Evolutionary conservation across 495 filamentous ascomycete genomes (phyloP).

Genomic region (Haplographium delicatum): DNA sequence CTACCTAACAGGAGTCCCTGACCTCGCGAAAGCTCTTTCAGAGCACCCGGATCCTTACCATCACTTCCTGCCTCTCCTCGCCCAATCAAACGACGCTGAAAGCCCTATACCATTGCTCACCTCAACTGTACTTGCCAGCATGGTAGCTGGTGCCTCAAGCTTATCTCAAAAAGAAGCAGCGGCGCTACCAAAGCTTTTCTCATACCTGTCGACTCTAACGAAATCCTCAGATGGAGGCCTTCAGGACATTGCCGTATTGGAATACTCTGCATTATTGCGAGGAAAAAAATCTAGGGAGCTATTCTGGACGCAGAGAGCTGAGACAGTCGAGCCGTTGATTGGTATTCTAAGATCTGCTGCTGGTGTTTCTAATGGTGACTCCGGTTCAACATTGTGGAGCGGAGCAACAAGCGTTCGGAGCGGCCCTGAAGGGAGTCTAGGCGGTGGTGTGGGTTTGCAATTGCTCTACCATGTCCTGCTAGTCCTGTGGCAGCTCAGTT

Average conservation of each 20-base stretch:
- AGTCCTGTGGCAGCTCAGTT: slow-evolving; percentile 92
- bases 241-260: slow-evolving; percentile 91
- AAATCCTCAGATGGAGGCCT: slow-evolving; percentile 80
- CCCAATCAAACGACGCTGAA: slow-evolving; percentile 72
- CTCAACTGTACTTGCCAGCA: slow-evolving; percentile 76
- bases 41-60: slow-evolving; percentile 74
- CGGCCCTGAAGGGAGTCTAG: slow-evolving; percentile 56
- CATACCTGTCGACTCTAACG: slow-evolving; percentile 75
- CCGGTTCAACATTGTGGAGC: slow-evolving; percentile 61
- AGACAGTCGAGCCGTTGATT: slow-evolving; percentile 77
- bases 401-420: slow-evolving; percentile 50
- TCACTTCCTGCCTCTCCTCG: slow-evolving; percentile 80
- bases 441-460: slow-evolving; percentile 84
- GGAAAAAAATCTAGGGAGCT: slow-evolving; percentile 66
- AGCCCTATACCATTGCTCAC: slow-evolving; percentile 85
- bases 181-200: slow-evolving; percentile 80
- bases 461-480: slow-evolving; percentile 91
- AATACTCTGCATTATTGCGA: slow-evolving; percentile 82
- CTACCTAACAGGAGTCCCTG: slow-evolving; percentile 61
- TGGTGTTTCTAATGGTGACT: slow-evolving; percentile 62
- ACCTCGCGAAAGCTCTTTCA: slow-evolving; percentile 67
- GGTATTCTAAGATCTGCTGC: slow-evolving; percentile 78
- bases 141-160: slow-evolving; percentile 68
- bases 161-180: slow-evolving; percentile 47
- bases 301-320: slow-evolving; percentile 82